Base-by-base conservation (phyloP, 306 rosid species). In the Canavalia gladiata region DNA sequence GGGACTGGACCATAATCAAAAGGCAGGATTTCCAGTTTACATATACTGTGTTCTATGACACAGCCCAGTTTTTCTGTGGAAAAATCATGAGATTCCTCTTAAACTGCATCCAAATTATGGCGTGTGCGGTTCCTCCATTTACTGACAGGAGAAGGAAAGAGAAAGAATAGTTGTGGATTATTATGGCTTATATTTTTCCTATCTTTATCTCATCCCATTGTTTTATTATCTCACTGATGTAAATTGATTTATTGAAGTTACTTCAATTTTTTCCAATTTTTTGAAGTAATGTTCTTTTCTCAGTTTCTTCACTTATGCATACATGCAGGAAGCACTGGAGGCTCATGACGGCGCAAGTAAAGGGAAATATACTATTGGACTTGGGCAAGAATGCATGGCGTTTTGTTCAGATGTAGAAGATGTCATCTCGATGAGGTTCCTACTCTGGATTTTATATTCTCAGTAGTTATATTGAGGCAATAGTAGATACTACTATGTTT, bases 311-410 rank as follows among this genome's bases (percentile, higher is more conserved):
- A 33, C 70, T 65, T 46, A 35, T 65, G 25, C 34, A 76, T 72
- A 68, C 42, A 74, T 75, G 77, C 86, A 92, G 98, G 97, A 94
- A 86, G 90, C 87, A 69, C 69, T 94, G 87, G 98, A 92, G 90
- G 90, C 88, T 64, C 94, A 94, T 82, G 98, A 92, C 87, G 98
- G 98, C 52, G 95, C 90, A 3, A 90, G 97, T 83, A 94, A 90
- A 79, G 98, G 97, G 87, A 94, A 94, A 47, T 90, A 94, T 86
- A 94, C 98, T 5, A 92, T 94, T 43, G 98, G 97, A 68, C 91
- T 94, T 3, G 98, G 98, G 64, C 98, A 94, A 73, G 98, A 94
- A 80, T 90, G 97, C 89, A 85, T 94, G 98, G 94, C 91, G 1
- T 94, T 92, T 84, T 92, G 98, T 56, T 82, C 97, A 7, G 98